These are phyloP conservation scores for Melastoma malabathricum DNA, from an alignment of 345 rosid species.

Conservation along the genomic window DNA sequence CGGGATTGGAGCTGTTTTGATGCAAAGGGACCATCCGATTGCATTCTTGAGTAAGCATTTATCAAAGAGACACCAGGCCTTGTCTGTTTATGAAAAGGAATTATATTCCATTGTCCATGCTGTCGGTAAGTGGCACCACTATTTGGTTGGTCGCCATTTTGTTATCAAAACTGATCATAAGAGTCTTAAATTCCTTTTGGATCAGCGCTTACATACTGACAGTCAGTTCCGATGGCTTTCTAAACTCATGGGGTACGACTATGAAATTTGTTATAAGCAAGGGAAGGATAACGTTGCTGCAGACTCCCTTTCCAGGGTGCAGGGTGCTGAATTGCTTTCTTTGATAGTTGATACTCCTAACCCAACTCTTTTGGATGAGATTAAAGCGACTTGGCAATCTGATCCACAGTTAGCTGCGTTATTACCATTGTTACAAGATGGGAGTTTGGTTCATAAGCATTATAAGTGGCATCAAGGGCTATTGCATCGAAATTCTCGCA, in stretches of 20 bases:
- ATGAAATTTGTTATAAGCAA: neutral
- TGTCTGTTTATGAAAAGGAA: constrained; percentile 7
- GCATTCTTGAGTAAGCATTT: neutral
- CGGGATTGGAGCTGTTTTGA: no score
- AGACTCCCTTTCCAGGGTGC: neutral
- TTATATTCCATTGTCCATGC: constrained; percentile 1
- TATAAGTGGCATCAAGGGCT: neutral
- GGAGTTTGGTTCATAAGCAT: neutral
- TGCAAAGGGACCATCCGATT: no score
- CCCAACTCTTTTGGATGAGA: neutral
- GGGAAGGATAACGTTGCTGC: neutral
- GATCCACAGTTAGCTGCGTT: neutral
- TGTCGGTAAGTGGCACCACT: neutral
- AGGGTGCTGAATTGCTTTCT: neutral
- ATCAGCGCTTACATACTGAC: neutral
- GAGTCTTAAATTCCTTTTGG: neutral
- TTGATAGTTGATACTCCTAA: neutral
- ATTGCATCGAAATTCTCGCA: no score
- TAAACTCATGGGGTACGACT: neutral
- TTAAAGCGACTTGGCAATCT: neutral
- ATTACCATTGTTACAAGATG: neutral
- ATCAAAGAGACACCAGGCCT: no score
- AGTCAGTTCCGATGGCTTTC: constrained; percentile 2
- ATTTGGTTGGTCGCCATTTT: neutral
- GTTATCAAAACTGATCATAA: constrained; percentile 4